Conservation (phyloP, 306 rosid species). For the Quercus cerris region DNA sequence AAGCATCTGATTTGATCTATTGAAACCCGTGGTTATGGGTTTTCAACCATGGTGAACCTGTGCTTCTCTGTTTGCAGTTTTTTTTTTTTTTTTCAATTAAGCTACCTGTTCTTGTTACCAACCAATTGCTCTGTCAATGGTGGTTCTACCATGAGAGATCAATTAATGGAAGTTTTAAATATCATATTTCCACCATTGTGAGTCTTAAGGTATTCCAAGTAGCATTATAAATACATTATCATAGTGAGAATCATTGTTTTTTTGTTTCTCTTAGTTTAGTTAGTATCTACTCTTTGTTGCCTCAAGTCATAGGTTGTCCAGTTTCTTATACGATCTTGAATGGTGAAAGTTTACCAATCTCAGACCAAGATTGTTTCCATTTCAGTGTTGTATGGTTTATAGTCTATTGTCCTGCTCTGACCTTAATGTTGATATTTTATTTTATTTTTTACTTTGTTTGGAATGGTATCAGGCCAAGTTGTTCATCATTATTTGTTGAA, state of each 20-base stretch:
- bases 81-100: not conserved
- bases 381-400: conserved; percentile 12
- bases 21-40: too few species aligned
- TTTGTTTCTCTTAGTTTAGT: not conserved
- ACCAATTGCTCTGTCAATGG: not conserved
- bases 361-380: not conserved
- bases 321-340: not conserved
- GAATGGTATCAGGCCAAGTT: conserved; percentile 44
- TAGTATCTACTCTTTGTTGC: not conserved
- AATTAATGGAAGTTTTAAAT: not conserved
- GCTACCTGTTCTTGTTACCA: not conserved
- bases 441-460: not conserved
- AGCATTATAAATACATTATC: too few species aligned
- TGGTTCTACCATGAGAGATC: not conserved
- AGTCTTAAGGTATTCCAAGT: not conserved
- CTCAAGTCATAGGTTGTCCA: not conserved
- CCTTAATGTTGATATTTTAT: not conserved
- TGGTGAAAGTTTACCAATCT: not conserved
- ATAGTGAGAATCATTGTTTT: not conserved
- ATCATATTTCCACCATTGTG: not conserved
- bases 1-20: too few species aligned
- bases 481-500: conserved; percentile 31
- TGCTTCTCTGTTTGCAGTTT: too few species aligned
- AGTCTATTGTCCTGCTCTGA: conserved; percentile 1
- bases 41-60: too few species aligned